A percentile compares a stretch with the other conserved stretches of the same genome.
These are phyloP conservation scores for Lactarius psammicola DNA, from an alignment of 768 basidiomycete species.

Conservation along the genomic window DNA sequence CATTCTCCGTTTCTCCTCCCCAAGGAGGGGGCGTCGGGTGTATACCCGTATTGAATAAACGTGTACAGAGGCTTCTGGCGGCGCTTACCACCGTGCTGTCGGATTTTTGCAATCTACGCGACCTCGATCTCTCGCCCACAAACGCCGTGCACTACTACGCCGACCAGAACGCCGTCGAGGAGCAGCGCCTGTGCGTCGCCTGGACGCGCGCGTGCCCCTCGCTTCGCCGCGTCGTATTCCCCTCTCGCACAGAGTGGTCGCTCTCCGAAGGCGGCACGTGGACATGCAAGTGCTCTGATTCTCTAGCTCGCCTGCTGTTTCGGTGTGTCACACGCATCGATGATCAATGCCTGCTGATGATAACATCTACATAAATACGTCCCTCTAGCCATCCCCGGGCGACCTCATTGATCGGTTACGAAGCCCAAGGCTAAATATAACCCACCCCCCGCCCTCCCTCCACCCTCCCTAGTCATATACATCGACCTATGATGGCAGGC, in stretches of 20 bases:
- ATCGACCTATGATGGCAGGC: background rate
- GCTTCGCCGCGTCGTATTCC: conserved; percentile 54
- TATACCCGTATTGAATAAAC: background rate
- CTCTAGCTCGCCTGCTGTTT: conserved; percentile 6
- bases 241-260: conserved; percentile 54
- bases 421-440: background rate
- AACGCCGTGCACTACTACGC: conserved; percentile 43
- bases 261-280: conserved; percentile 32
- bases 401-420: background rate
- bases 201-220: conserved; percentile 56
- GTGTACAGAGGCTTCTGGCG: conserved; percentile 47
- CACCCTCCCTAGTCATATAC: background rate
- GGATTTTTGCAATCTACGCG: conserved; percentile 47
- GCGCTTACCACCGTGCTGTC: conserved; percentile 58
- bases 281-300: conserved; percentile 14
- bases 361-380: background rate
- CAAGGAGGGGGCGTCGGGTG: too few relatives aligned
- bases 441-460: background rate
- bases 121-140: conserved; percentile 62
- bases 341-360: background rate
- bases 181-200: conserved; percentile 54
- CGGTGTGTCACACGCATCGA: conserved; percentile 9
- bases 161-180: conserved; percentile 35
- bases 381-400: conserved; percentile 1
- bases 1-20: background rate